Evolutionary conservation across 805 yeast genomes (phyloP).

Genomic region (Debaryomyces castellii): DNA sequence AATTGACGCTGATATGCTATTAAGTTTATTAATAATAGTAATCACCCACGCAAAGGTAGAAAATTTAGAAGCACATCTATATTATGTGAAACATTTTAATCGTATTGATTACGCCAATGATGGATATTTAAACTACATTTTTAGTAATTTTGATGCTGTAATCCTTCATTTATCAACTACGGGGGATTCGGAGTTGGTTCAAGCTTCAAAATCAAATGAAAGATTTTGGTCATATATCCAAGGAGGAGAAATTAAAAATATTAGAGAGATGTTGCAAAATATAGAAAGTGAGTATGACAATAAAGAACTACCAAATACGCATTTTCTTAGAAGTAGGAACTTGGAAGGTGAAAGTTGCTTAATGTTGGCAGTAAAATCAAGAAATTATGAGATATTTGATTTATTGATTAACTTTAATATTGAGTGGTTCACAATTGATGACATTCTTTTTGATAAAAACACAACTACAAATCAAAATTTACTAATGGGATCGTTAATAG

Average conservation of each 20-base stretch:
- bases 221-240: conserved; percentile 55
- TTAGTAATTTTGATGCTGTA: conserved; percentile 85
- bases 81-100: conserved; percentile 64
- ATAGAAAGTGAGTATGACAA: conserved; percentile 5
- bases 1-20: conserved; percentile 79
- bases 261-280: conserved; percentile 14
- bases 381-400: conserved; percentile 44
- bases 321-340: conserved; percentile 24
- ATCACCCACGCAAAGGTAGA: conserved; percentile 60
- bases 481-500: conserved; percentile 59
- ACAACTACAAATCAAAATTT: conserved; percentile 52
- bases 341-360: conserved; percentile 70
- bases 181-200: conserved; percentile 26
- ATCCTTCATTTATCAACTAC: conserved; percentile 51
- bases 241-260: conserved; percentile 18
- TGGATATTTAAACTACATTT: conserved; percentile 72
- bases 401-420: conserved; percentile 46
- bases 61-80: conserved; percentile 61
- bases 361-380: conserved; percentile 56
- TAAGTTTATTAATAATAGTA: conserved; percentile 71
- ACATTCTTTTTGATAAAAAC: conserved; percentile 62
- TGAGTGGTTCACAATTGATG: conserved; percentile 60
- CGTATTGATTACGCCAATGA: conserved; percentile 27
- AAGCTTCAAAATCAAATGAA: conserved; percentile 47
- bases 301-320: conserved; percentile 14